A percentile compares a stretch with the other conserved stretches of the same genome.
phyloP scores from a whole-genome alignment of 345 rosid species.

The Brassica rapa region DNA sequence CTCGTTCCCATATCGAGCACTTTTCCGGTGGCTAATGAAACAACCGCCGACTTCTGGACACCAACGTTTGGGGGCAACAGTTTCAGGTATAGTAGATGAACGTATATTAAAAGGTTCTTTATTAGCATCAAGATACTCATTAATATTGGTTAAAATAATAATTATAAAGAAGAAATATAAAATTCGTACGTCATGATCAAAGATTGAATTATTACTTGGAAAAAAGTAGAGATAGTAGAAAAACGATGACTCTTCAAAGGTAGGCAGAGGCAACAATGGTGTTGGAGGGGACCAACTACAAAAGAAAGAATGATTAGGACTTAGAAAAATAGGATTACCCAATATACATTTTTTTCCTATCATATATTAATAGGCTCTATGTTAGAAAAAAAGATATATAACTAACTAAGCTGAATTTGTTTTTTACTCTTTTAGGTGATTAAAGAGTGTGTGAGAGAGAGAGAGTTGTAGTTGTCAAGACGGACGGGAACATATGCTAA shows the following conservation, averaged over 20 bases:
- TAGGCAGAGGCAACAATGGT: slow-evolving; percentile 42
- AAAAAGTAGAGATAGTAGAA: slow-evolving; percentile 35
- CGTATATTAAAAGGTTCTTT: slow-evolving; percentile 20
- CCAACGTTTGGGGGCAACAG: slow-evolving; percentile 74
- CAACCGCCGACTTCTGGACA: slow-evolving; percentile 79
- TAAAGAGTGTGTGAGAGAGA: slow-evolving; percentile 15
- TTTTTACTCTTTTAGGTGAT: slow-evolving; percentile 33
- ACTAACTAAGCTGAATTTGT: slow-evolving; percentile 12
- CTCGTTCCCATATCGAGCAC: slow-evolving; percentile 82
- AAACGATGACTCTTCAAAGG: slow-evolving; percentile 43
- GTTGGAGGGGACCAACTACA: slow-evolving; percentile 41
- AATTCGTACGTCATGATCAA: slow-evolving; percentile 34
- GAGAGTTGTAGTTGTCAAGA: slow-evolving; percentile 37
- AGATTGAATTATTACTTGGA: slow-evolving; percentile 39
- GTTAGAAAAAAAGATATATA: slow-evolving; percentile 5
- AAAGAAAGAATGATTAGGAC: slow-evolving; percentile 40
- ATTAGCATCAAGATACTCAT: not conserved
- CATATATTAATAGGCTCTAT: slow-evolving; percentile 6
- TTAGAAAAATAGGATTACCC: slow-evolving; percentile 18
- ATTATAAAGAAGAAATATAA: not conserved
- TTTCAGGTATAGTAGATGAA: slow-evolving; percentile 39
- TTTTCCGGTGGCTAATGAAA: slow-evolving; percentile 75
- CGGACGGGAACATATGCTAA: slow-evolving; percentile 49
- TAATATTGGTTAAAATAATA: not conserved
- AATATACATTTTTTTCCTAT: not conserved